Conservation (phyloP, 257 asterid species). For the Prunella vulgaris region DNA sequence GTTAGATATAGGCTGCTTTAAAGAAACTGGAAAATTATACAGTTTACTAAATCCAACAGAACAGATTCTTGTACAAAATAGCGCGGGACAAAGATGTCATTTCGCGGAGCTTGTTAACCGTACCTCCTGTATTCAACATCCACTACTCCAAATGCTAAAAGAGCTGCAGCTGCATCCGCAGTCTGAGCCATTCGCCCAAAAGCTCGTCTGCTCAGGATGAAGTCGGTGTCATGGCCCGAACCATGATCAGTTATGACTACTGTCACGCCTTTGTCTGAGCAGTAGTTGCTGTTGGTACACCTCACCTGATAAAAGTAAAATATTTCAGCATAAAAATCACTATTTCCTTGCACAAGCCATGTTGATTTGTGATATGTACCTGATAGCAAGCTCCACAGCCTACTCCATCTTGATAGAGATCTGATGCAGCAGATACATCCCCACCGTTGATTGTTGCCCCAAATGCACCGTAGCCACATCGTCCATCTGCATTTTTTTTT, state of each 20-base stretch:
- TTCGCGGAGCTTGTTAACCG: neutral
- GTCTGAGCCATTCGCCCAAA: conserved; percentile 66
- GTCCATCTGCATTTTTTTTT: conserved; percentile 52
- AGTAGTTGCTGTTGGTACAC: conserved; percentile 54
- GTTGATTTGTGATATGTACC: conserved; percentile 33
- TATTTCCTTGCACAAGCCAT: neutral
- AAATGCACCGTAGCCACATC: conserved; percentile 64
- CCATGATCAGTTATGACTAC: conserved; percentile 72
- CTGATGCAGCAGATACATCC: conserved; percentile 74
- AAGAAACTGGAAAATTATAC: too few relatives aligned
- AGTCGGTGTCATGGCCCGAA: conserved; percentile 56
- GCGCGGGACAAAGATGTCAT: neutral
- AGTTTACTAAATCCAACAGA: neutral
- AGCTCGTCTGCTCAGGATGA: conserved; percentile 71
- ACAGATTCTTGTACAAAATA: neutral
- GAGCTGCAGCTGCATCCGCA: conserved; percentile 51
- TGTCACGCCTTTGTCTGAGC: conserved; percentile 64
- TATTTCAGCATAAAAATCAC: neutral
- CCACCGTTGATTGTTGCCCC: conserved; percentile 79
- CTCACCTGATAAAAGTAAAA: conserved; percentile 46
- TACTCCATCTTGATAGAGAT: conserved; percentile 59
- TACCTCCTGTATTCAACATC: conserved; percentile 68
- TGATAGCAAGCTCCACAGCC: conserved; percentile 89
- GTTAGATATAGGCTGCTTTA: too few relatives aligned
- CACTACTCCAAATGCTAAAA: conserved; percentile 53